Evolutionary conservation across 75 land plant species (phyloP).

Genomic region (Pinus tabuliformis): DNA sequence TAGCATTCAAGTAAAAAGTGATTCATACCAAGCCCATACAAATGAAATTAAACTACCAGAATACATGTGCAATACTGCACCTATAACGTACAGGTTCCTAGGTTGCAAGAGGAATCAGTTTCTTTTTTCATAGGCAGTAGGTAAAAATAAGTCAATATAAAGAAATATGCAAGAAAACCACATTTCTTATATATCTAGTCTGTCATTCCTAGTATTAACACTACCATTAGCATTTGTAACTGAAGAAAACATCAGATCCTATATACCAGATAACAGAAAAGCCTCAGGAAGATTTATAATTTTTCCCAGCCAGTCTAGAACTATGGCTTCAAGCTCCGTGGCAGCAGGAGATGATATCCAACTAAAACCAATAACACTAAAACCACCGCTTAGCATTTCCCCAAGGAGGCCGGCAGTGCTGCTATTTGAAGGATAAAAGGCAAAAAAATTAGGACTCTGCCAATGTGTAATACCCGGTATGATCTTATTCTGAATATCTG

Average conservation of each 20-base stretch:
- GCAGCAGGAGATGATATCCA: conserved; percentile 96
- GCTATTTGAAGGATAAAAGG: conserved; percentile 82
- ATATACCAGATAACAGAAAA: conserved; percentile 69
- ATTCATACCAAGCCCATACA: too few relatives aligned
- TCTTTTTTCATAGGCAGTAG: too few relatives aligned
- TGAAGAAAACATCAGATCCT: neutral
- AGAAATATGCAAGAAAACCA: too few relatives aligned
- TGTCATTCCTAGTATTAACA: too few relatives aligned
- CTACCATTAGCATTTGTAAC: too few relatives aligned
- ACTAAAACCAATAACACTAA: conserved; percentile 87
- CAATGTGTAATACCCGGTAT: conserved; percentile 90
- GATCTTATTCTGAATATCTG: conserved; percentile 73
- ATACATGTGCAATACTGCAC: too few relatives aligned
- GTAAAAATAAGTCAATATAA: too few relatives aligned
- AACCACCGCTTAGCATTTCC: conserved; percentile 94
- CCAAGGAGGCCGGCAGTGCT: conserved; percentile 86
- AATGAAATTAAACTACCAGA: too few relatives aligned
- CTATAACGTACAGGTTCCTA: too few relatives aligned
- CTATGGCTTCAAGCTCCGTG: conserved; percentile 89
- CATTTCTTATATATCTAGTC: too few relatives aligned
- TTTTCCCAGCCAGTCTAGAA: conserved; percentile 89
- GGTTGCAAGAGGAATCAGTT: too few relatives aligned
- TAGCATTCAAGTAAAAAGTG: too few relatives aligned
- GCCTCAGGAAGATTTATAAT: conserved; percentile 70
- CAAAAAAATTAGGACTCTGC: conserved; percentile 93